Evolutionary conservation across 2,329 filamentous ascomycete species (phyloP).

Genomic region (Aspergillus neoniger): DNA sequence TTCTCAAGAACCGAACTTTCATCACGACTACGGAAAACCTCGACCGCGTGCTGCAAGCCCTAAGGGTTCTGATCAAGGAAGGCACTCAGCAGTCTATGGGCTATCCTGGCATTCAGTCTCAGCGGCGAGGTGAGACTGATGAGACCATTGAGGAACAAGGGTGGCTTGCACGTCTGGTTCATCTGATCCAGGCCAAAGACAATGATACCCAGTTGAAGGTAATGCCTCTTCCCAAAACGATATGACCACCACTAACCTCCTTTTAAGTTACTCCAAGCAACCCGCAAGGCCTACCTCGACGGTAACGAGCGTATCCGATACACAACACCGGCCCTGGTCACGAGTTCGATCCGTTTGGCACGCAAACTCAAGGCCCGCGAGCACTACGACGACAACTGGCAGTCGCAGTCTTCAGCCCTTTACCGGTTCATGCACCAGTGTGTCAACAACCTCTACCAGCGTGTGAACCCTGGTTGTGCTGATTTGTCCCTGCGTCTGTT

Average conservation of each 20-base stretch:
- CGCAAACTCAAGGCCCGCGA: constrained; percentile 86
- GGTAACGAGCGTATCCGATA: constrained; percentile 95
- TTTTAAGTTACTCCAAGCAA: constrained; percentile 73
- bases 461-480: constrained; percentile 77
- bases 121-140: constrained; percentile 83
- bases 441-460: constrained; percentile 81
- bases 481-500: constrained; percentile 89
- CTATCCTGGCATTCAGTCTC: constrained; percentile 75
- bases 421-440: constrained; percentile 96
- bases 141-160: constrained; percentile 98
- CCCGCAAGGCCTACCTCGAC: constrained; percentile 81
- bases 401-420: constrained; percentile 72
- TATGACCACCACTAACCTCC: constrained; percentile 18
- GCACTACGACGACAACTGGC: constrained; percentile 78
- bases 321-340: constrained; percentile 90
- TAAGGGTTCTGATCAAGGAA: constrained; percentile 91
- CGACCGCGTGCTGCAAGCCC: constrained; percentile 82
- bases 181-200: constrained; percentile 77
- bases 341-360: constrained; percentile 84
- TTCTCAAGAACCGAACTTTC: constrained; percentile 79
- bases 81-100: constrained; percentile 80
- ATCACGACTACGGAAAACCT: constrained; percentile 78
- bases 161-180: constrained; percentile 89
- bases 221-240: constrained; percentile 12
- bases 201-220: constrained; percentile 92